These are phyloP conservation scores for Fusarium sp. DNA, from an alignment of 2,329 filamentous ascomycete genomes.

Conservation along the genomic window DNA sequence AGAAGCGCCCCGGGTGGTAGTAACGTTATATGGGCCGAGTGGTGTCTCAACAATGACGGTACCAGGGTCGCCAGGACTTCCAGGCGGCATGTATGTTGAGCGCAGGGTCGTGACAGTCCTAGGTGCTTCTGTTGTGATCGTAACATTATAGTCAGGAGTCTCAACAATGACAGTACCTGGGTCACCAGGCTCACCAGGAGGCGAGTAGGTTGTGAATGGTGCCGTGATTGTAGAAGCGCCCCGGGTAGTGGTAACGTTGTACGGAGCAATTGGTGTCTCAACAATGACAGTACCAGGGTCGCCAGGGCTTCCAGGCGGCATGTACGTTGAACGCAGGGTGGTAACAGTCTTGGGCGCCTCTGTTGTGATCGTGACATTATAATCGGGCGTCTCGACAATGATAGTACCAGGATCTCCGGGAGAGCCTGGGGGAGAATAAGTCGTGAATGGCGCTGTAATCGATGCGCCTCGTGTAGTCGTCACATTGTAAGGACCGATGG, in stretches of 20 bases:
- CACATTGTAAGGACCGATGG: slow-evolving; percentile 17
- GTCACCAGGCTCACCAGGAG: background rate
- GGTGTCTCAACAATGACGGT: slow-evolving; percentile 24
- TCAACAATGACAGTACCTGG: slow-evolving; percentile 1
- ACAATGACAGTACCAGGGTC: slow-evolving; percentile 24
- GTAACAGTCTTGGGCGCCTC: background rate
- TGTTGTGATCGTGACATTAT: slow-evolving; percentile 13
- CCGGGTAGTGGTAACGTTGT: background rate
- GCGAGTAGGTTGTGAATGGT: background rate
- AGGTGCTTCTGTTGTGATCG: slow-evolving; percentile 1
- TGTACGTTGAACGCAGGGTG: slow-evolving; percentile 5
- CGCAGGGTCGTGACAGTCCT: background rate
- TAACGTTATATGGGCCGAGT: background rate
- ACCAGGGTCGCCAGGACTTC: slow-evolving; percentile 13
- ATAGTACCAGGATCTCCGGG: background rate
- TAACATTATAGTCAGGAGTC: slow-evolving; percentile 20
- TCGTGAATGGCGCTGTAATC: background rate
- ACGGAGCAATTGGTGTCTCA: slow-evolving; percentile 8
- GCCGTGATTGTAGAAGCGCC: background rate
- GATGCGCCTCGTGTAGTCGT: slow-evolving; percentile 1
- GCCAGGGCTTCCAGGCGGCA: slow-evolving; percentile 8
- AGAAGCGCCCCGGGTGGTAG: background rate
- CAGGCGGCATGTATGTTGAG: slow-evolving; percentile 16
- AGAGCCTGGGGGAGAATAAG: background rate
- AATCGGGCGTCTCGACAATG: slow-evolving; percentile 14